phyloP scores from a whole-genome alignment of 2,329 filamentous ascomycete species.

The Sporothrix inflata region DNA sequence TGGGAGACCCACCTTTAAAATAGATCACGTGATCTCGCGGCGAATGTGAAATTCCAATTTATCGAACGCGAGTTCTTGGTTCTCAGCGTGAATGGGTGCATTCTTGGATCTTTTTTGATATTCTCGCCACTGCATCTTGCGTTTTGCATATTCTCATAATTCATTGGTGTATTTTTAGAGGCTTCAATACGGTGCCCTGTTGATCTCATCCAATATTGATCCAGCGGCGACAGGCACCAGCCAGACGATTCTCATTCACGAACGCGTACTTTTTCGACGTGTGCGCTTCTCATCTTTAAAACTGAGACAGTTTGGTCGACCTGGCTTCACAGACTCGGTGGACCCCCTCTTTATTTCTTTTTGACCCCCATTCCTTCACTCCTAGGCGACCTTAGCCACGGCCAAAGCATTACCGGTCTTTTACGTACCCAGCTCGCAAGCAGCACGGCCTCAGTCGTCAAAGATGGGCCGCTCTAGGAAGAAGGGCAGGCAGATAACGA shows the following conservation, averaged over 20 bases:
- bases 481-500: conserved; percentile 23
- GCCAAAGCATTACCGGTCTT: not conserved
- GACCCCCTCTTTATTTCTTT: not conserved
- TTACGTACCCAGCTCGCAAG: not conserved
- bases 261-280: not conserved
- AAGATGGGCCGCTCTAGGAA: conserved; percentile 5
- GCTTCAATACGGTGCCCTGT: no score
- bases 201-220: not conserved
- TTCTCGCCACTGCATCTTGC: not conserved
- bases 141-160: not conserved
- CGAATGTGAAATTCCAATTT: not conserved
- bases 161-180: no score
- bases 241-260: not conserved
- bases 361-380: not conserved
- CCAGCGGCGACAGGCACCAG: not conserved
- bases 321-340: not conserved
- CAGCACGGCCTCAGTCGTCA: not conserved
- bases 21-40: conserved; percentile 17
- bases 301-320: not conserved
- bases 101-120: not conserved
- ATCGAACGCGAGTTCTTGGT: not conserved
- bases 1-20: not conserved
- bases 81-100: not conserved
- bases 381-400: not conserved
- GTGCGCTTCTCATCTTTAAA: not conserved